A percentile compares a stretch with the other conserved stretches of the same genome.
phyloP scores from a whole-genome alignment of 164 flowering plant species.

The Dillenia turbinata region DNA sequence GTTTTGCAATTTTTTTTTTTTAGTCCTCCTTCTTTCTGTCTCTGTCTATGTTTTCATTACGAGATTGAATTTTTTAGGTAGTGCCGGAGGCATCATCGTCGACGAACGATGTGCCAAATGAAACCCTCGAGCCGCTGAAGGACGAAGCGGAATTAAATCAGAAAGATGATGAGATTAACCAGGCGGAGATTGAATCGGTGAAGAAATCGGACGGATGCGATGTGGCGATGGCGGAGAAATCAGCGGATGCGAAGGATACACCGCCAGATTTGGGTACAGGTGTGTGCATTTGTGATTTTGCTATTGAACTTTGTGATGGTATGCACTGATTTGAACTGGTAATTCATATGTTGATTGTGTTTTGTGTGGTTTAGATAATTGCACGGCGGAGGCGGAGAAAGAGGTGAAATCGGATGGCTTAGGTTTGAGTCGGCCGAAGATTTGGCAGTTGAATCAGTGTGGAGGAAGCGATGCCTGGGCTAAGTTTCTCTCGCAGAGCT shows the following conservation, averaged over 20 bases:
- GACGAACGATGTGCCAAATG: slow-evolving; percentile 22
- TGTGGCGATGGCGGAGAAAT: slow-evolving; percentile 15
- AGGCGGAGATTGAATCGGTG: slow-evolving; percentile 15
- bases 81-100: slow-evolving; percentile 36
- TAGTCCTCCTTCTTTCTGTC: too few relatives aligned
- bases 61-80: slow-evolving; percentile 10
- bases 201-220: slow-evolving; percentile 12
- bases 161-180: neutral
- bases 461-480: slow-evolving; percentile 45
- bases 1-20: slow-evolving; percentile 2
- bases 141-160: slow-evolving; percentile 4
- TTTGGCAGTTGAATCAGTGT: slow-evolving; percentile 19
- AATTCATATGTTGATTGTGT: neutral
- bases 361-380: slow-evolving; percentile 15
- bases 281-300: slow-evolving; percentile 12
- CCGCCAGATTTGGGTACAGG: too few relatives aligned
- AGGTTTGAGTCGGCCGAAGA: slow-evolving; percentile 24
- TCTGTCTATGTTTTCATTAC: neutral
- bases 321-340: neutral
- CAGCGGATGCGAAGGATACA: slow-evolving; percentile 20
- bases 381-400: slow-evolving; percentile 19
- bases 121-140: slow-evolving; percentile 15
- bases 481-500: slow-evolving; percentile 51
- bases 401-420: slow-evolving; percentile 18
- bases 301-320: slow-evolving; percentile 7